These are phyloP conservation scores for Apiospora aurea DNA, from an alignment of 2,329 filamentous ascomycete genomes.

Conservation along the genomic window DNA sequence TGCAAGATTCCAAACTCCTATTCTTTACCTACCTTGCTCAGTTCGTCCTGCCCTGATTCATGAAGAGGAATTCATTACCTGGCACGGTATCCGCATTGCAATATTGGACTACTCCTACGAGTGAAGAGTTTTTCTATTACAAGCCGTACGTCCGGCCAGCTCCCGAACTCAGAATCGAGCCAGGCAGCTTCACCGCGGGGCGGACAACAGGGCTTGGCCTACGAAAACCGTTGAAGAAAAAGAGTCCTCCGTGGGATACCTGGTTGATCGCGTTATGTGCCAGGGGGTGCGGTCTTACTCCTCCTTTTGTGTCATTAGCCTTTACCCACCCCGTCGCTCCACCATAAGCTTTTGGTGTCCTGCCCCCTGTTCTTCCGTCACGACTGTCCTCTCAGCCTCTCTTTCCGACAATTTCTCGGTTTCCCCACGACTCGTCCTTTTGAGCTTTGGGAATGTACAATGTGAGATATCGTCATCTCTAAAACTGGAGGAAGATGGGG, in stretches of 20 bases:
- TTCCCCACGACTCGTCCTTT: too few relatives aligned
- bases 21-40: neutral
- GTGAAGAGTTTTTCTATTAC: neutral
- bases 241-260: neutral
- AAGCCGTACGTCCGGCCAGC: neutral
- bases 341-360: neutral
- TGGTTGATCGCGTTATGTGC: neutral
- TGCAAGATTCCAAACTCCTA: neutral
- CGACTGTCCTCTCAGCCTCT: neutral
- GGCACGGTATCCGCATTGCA: neutral
- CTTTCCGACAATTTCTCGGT: neutral
- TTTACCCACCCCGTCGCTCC: neutral
- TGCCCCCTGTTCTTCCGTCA: neutral
- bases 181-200: neutral
- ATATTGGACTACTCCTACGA: neutral
- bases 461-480: neutral
- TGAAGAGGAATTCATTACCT: neutral
- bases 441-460: neutral
- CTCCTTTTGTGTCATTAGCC: constrained; percentile 5
- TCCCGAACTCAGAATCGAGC: neutral
- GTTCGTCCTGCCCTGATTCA: neutral
- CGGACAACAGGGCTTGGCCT: neutral
- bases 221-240: neutral
- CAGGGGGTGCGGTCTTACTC: neutral
- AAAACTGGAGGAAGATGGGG: too few relatives aligned